phyloP scores from a whole-genome alignment of 768 basidiomycete genomes.

The Tephrocybe rancida region DNA sequence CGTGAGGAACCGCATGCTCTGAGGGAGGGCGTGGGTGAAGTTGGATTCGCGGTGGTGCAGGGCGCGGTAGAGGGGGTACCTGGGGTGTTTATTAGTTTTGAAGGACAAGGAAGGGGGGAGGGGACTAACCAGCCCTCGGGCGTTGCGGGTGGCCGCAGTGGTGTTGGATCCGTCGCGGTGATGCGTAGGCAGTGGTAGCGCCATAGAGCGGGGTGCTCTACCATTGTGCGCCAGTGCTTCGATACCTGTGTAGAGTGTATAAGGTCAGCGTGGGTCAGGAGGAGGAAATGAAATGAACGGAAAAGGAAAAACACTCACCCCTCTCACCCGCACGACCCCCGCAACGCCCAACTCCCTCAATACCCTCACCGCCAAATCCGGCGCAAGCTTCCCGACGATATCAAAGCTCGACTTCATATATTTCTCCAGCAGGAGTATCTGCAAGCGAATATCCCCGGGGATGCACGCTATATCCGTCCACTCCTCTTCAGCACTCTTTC shows the following conservation, averaged over 20 bases:
- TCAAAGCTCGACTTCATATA: slow-evolving; percentile 85
- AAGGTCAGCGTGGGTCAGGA: slow-evolving; percentile 22
- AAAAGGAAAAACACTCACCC: slow-evolving; percentile 36
- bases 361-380: slow-evolving; percentile 64
- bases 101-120: background rate
- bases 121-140: slow-evolving; percentile 72
- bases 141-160: slow-evolving; percentile 58
- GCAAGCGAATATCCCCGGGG: slow-evolving; percentile 83
- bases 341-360: slow-evolving; percentile 55
- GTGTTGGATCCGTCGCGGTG: slow-evolving; percentile 72
- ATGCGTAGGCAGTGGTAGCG: slow-evolving; percentile 72
- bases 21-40: slow-evolving; percentile 74
- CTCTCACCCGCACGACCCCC: slow-evolving; percentile 62
- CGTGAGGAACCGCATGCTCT: slow-evolving; percentile 73
- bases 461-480: slow-evolving; percentile 54
- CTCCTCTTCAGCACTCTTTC: background rate
- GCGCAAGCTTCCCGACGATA: slow-evolving; percentile 73
- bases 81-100: too few relatives aligned
- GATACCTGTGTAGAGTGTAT: slow-evolving; percentile 40
- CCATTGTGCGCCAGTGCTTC: slow-evolving; percentile 44
- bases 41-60: slow-evolving; percentile 87
- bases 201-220: slow-evolving; percentile 76
- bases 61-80: slow-evolving; percentile 71
- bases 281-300: slow-evolving; percentile 42
- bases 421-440: slow-evolving; percentile 84